Evolutionary conservation across 2,329 filamentous ascomycete species (phyloP), one percentile per base, ranked within the genome.

Genomic region (Thelonectria olida): DNA sequence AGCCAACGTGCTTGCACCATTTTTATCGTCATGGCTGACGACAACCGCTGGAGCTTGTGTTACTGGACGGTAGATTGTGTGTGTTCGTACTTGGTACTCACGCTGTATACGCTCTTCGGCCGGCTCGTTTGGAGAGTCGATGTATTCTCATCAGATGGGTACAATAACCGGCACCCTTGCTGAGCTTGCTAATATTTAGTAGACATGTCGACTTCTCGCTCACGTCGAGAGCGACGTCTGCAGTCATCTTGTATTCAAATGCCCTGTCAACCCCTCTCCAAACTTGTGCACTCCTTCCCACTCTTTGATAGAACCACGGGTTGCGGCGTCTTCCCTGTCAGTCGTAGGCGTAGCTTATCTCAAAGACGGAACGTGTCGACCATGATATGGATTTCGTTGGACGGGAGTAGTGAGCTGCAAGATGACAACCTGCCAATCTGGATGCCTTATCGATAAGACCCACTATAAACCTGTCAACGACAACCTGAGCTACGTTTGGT

Each of bases 391-490:
- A n/a, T n/a, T n/a, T n/a, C n/a, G n/a, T n/a, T n/a, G n/a, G n/a
- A n/a, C n/a, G n/a, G n/a, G n/a, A n/a, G n/a, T n/a, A n/a, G n/a
- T n/a, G n/a, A n/a, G n/a, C n/a, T n/a, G n/a, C n/a, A n/a, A n/a
- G n/a, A n/a, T n/a, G n/a, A n/a, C n/a, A n/a, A n/a, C n/a, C n/a
- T n/a, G n/a, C n/a, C n/a, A 34, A 34, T 34, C 31, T 34, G 4
- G 31, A 34, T 13, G 31, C 31, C 38, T 60, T 60, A 60, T 60
- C 57, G 51, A 60, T 60, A 55, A 55, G 57, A 54, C 50, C 57
- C 57, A 54, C 57, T 10, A 17, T 23, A 19, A 57, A 41, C 3
- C 20, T 22, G 5, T 10, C 15, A 22, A 42, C 42, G 20, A 31
- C 49, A 49, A 41, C 41, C 48, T 23, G 28, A 42, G 25, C 17